These are phyloP conservation scores for Agapanthus africanus DNA, from an alignment of 106 monocot species.

Conservation along the genomic window DNA sequence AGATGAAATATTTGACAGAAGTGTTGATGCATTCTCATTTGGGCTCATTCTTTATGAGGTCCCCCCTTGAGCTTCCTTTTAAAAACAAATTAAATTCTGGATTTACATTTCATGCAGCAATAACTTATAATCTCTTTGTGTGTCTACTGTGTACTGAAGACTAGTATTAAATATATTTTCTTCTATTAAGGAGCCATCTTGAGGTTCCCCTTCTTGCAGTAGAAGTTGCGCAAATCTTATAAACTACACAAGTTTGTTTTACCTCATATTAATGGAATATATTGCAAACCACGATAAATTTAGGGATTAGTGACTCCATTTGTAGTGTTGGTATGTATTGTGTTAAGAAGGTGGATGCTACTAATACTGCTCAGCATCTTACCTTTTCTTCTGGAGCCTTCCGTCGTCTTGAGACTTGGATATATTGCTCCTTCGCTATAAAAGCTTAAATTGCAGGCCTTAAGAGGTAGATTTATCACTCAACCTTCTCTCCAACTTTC, in stretches of 20 bases:
- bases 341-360: no score
- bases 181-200: not conserved
- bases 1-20: constrained; percentile 69
- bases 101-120: not conserved
- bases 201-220: not conserved
- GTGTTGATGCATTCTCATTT: constrained; percentile 85
- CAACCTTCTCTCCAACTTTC: no score
- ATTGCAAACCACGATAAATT: not conserved
- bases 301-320: no score
- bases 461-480: no score
- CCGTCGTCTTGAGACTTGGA: no score
- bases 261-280: not conserved
- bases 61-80: not conserved
- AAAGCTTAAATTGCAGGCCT: no score
- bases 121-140: not conserved
- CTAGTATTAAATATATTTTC: not conserved
- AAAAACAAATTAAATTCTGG: no score
- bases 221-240: not conserved
- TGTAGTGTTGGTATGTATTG: no score
- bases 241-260: not conserved
- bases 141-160: not conserved
- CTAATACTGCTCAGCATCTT: no score
- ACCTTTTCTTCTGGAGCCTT: no score
- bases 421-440: no score
- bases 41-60: constrained; percentile 91